Evolutionary conservation across 2,329 filamentous ascomycete genomes (phyloP).

Genomic region (Uncinocarpus reesii): DNA sequence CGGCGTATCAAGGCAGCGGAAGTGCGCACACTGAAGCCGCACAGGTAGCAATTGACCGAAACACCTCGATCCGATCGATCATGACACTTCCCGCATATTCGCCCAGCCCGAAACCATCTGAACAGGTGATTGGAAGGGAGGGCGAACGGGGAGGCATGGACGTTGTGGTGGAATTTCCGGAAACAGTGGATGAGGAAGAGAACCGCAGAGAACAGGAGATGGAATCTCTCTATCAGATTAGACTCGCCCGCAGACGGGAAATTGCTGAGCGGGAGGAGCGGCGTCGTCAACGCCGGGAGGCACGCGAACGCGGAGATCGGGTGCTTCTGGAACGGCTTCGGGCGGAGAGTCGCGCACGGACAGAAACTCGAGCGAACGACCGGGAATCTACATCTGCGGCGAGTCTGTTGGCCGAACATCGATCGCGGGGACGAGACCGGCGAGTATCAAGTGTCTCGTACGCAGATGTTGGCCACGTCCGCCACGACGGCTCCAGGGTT

Average conservation of each 20-base stretch:
- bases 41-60: conserved; percentile 53
- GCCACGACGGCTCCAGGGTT: conserved; percentile 41
- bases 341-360: conserved; percentile 46
- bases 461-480: conserved; percentile 38
- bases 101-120: conserved; percentile 58
- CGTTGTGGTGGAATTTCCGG: conserved; percentile 74
- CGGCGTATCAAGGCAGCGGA: conserved; percentile 12
- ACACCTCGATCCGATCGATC: conserved; percentile 81
- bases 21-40: not conserved
- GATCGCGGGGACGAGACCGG: conserved; percentile 34
- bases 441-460: conserved; percentile 42
- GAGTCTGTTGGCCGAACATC: conserved; percentile 36
- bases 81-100: conserved; percentile 88
- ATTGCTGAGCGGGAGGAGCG: conserved; percentile 66
- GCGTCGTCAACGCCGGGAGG: conserved; percentile 59
- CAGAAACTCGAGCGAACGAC: conserved; percentile 34
- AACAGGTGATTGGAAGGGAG: conserved; percentile 75
- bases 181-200: conserved; percentile 70
- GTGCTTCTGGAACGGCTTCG: conserved; percentile 56
- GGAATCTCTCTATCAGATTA: conserved; percentile 84
- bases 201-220: conserved; percentile 74
- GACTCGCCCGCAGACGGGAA: conserved; percentile 63
- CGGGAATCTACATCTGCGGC: conserved; percentile 26
- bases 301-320: conserved; percentile 60
- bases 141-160: conserved; percentile 90